Percentiles rank a stretch among this genome's conserved stretches.
Conservation (phyloP, 768 basidiomycete genomes). For the Xanthoconium stramineum region DNA sequence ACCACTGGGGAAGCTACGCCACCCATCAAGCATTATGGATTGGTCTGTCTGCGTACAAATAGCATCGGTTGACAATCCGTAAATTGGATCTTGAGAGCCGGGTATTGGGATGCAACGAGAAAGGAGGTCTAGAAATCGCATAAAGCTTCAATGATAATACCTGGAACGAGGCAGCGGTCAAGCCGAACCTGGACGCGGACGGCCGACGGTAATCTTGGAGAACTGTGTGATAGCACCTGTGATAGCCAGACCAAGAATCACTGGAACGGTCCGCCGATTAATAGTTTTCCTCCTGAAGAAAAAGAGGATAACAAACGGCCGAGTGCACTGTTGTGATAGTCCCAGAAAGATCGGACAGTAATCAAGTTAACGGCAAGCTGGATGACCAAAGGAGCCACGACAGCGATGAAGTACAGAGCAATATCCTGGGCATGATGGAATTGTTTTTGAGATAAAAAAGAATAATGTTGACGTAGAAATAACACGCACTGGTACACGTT, state of each 20-base stretch:
- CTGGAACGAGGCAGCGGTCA: neutral
- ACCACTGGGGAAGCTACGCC: slow-evolving; percentile 89
- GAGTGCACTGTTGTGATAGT: slow-evolving; percentile 66
- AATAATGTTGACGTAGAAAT: neutral
- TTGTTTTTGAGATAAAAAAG: neutral
- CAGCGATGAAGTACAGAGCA: slow-evolving; percentile 50
- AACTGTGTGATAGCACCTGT: slow-evolving; percentile 84
- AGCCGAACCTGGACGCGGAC: slow-evolving; percentile 75
- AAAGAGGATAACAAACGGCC: slow-evolving; percentile 36
- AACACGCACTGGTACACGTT: slow-evolving; percentile 68
- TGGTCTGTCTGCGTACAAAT: slow-evolving; percentile 76
- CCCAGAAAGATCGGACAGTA: slow-evolving; percentile 85
- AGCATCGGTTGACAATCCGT: slow-evolving; percentile 66
- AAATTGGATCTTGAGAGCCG: slow-evolving; percentile 65
- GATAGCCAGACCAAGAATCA: slow-evolving; percentile 69
- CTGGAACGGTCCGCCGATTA: slow-evolving; percentile 32
- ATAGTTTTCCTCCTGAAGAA: slow-evolving; percentile 24
- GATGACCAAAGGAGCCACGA: slow-evolving; percentile 66
- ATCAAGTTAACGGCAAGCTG: slow-evolving; percentile 67
- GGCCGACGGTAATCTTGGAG: slow-evolving; percentile 82
- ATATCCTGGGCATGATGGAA: slow-evolving; percentile 33
- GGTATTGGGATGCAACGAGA: slow-evolving; percentile 59
- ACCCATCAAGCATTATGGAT: slow-evolving; percentile 70
- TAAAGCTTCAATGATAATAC: neutral
- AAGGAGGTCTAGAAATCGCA: slow-evolving; percentile 23